A percentile compares a stretch with the other conserved stretches of the same genome.
Conservation (phyloP, 257 asterid genomes). For the Craterostigma plantagineum region DNA sequence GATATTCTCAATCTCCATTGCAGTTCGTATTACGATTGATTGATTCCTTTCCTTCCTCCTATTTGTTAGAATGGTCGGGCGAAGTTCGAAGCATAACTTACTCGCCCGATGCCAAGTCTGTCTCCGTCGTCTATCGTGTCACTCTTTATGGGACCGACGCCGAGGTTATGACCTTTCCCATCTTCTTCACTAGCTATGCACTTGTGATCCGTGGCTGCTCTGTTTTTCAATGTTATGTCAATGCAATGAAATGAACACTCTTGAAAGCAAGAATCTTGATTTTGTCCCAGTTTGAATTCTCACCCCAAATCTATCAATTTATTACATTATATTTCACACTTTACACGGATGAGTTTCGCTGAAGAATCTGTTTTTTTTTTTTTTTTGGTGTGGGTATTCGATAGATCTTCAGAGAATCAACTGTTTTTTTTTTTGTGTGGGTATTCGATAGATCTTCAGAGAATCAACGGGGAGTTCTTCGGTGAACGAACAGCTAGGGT, state of each 20-base stretch:
- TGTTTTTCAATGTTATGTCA: too few species aligned
- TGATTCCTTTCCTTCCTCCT: constrained; percentile 5
- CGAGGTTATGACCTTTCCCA: constrained; percentile 36
- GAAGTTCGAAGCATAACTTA: constrained; percentile 66
- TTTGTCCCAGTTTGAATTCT: too few species aligned
- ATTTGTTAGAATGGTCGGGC: constrained; percentile 72
- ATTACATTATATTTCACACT: not conserved
- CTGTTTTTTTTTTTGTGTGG: too few species aligned
- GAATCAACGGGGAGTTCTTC: constrained; percentile 78
- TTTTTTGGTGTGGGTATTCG: not conserved
- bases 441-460: constrained; percentile 62
- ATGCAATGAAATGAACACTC: too few species aligned
- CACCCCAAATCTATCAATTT: too few species aligned
- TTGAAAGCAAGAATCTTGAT: too few species aligned
- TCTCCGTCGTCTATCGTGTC: constrained; percentile 70
- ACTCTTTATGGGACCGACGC: constrained; percentile 87
- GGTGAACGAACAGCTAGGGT: constrained; percentile 28
- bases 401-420: too few species aligned
- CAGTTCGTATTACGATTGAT: not conserved
- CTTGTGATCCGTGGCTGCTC: too few species aligned
- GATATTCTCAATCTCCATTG: not conserved
- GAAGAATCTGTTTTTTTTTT: too few species aligned
- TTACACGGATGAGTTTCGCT: not conserved
- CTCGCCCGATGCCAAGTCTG: constrained; percentile 58
- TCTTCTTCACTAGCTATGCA: too few species aligned